phyloP scores from a whole-genome alignment of 495 filamentous ascomycete species.

The Penicillium macrosclerotiorum region DNA sequence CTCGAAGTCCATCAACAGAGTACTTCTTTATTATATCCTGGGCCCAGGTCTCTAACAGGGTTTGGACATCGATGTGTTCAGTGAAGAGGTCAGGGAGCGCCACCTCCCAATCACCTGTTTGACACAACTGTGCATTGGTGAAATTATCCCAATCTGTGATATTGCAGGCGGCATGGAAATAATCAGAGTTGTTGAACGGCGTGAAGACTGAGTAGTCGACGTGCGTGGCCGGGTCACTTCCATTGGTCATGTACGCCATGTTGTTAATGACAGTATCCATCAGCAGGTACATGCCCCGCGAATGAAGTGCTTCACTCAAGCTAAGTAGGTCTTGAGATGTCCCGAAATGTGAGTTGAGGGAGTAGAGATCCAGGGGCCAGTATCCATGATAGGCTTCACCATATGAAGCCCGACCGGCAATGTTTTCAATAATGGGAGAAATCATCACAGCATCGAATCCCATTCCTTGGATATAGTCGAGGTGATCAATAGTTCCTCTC shows the following conservation, averaged over 20 bases:
- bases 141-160: constrained; percentile 63
- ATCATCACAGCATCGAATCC: constrained; percentile 85
- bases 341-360: constrained; percentile 66
- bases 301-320: constrained; percentile 58
- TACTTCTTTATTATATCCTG: constrained; percentile 60
- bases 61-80: constrained; percentile 54
- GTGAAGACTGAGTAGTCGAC: constrained; percentile 61
- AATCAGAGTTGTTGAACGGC: constrained; percentile 62
- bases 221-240: constrained; percentile 52
- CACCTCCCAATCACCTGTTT: constrained; percentile 58
- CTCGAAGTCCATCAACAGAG: constrained; percentile 71
- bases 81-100: constrained; percentile 68
- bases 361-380: constrained; percentile 66
- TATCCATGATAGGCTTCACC: constrained; percentile 72
- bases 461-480: constrained; percentile 65
- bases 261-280: constrained; percentile 79
- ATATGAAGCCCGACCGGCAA: constrained; percentile 45
- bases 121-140: constrained; percentile 51
- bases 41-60: constrained; percentile 62
- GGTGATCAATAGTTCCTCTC: constrained; percentile 62
- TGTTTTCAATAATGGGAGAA: constrained; percentile 67
- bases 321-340: constrained; percentile 60
- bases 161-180: constrained; percentile 64
- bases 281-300: constrained; percentile 69
- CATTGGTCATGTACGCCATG: constrained; percentile 51